Percentiles rank a stretch among this genome's conserved stretches.
phyloP scores from a whole-genome alignment of 331 rosid species.

The Rosa hybrid region DNA sequence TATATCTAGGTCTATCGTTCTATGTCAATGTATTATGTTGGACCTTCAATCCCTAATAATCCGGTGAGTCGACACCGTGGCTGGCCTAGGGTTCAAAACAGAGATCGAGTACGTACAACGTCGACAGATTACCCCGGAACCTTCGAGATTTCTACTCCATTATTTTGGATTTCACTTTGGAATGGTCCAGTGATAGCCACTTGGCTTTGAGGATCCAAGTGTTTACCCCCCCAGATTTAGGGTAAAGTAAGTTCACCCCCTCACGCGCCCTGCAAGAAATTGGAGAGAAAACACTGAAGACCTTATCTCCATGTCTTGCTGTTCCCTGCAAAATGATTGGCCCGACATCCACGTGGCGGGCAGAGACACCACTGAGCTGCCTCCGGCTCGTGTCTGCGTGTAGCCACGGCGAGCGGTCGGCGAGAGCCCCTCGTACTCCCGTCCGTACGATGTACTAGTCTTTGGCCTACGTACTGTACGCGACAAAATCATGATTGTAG shows the following conservation, averaged over 20 bases:
- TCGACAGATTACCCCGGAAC: not conserved
- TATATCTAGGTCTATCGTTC: no score
- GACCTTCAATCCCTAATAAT: no score
- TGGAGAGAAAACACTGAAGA: not conserved
- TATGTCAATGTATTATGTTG: no score
- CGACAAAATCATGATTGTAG: not conserved
- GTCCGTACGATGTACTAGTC: slow-evolving; percentile 30
- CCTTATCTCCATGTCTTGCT: slow-evolving; percentile 11
- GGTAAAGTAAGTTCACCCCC: not conserved
- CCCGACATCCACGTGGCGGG: slow-evolving; percentile 7
- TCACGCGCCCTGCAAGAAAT: not conserved
- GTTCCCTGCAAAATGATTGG: slow-evolving; percentile 15
- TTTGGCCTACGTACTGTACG: not conserved
- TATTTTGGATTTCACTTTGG: not conserved
- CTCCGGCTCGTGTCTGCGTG: not conserved
- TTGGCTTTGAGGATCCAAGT: not conserved
- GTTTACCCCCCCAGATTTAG: not conserved
- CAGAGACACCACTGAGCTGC: not conserved
- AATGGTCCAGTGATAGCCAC: not conserved
- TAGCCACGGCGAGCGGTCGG: slow-evolving; percentile 10
- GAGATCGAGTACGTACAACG: not conserved
- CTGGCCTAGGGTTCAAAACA: not conserved
- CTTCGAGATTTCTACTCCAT: not conserved
- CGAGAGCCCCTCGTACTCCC: slow-evolving; percentile 23
- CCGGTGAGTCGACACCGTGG: not conserved